Evolutionary conservation across 768 basidiomycete genomes (phyloP).

Genomic region (Mycena polygramma): DNA sequence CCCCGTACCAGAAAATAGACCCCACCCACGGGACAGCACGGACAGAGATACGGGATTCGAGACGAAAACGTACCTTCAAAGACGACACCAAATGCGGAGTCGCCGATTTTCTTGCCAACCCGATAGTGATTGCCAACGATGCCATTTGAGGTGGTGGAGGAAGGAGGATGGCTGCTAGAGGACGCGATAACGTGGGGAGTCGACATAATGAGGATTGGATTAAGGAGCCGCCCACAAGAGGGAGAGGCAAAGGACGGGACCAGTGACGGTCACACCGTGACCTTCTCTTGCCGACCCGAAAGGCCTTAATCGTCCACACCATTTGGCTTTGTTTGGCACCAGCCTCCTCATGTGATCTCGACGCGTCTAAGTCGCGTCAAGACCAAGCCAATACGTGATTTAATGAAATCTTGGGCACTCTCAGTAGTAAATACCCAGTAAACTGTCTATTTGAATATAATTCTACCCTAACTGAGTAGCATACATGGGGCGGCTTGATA

Average conservation of each 20-base stretch:
- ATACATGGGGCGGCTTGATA: too few species aligned
- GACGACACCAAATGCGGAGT: conserved; percentile 98
- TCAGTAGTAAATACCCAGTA: too few species aligned
- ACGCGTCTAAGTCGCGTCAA: too few species aligned
- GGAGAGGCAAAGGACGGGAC: background rate
- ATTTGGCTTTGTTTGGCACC: too few species aligned
- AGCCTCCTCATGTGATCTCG: background rate
- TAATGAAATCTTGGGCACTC: too few species aligned
- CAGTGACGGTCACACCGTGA: too few species aligned
- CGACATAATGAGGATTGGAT: conserved; percentile 68
- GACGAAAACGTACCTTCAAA: conserved; percentile 80
- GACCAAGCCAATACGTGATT: too few species aligned
- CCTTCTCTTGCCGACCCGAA: too few species aligned
- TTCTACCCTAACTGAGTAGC: too few species aligned
- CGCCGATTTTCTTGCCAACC: conserved; percentile 99
- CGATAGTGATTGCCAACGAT: conserved; percentile 86
- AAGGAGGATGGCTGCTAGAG: conserved; percentile 76
- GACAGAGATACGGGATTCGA: conserved; percentile 14
- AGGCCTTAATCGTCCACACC: too few species aligned
- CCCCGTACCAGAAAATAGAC: background rate
- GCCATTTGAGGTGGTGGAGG: conserved; percentile 72
- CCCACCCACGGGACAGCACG: background rate
- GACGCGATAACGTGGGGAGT: conserved; percentile 89
- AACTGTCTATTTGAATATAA: too few species aligned
- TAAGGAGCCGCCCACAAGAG: conserved; percentile 17